Percentiles rank a stretch among this genome's conserved stretches.
These are phyloP conservation scores for Lizanozyma gosingica DNA, from an alignment of 1,139 yeast species.

Conservation along the genomic window DNA sequence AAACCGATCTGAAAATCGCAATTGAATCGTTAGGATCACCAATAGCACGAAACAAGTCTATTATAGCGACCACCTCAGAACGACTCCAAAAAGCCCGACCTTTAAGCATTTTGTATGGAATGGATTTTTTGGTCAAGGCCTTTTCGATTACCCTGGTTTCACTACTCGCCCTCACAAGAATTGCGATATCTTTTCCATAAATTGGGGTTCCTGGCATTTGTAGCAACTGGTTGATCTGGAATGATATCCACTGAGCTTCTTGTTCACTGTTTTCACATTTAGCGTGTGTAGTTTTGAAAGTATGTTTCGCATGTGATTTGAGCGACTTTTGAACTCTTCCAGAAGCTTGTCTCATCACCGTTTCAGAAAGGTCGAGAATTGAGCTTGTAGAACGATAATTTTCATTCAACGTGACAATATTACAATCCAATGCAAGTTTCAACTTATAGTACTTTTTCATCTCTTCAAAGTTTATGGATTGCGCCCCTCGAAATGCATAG, in stretches of 20 bases:
- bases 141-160: conserved; percentile 55
- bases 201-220: conserved; percentile 22
- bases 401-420: conserved; percentile 41
- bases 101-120: conserved; percentile 61
- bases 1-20: conserved; percentile 50
- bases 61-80: conserved; percentile 52
- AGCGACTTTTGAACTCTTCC: conserved; percentile 36
- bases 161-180: conserved; percentile 57
- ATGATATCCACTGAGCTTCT: conserved; percentile 54
- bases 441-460: conserved; percentile 42
- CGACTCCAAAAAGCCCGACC: conserved; percentile 80
- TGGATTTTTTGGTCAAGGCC: conserved; percentile 40
- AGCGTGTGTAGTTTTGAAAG: conserved; percentile 42
- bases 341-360: conserved; percentile 54
- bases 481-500: conserved; percentile 81
- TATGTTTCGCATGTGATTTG: conserved; percentile 31
- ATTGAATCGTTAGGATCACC: conserved; percentile 48
- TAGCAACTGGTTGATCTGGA: conserved; percentile 41
- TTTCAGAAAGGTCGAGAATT: conserved; percentile 58
- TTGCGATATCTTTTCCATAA: conserved; percentile 46
- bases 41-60: conserved; percentile 58
- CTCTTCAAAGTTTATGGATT: conserved; percentile 51
- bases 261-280: conserved; percentile 27
- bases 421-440: conserved; percentile 11
- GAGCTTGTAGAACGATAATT: conserved; percentile 76